Evolutionary conservation across 2,329 filamentous ascomycete genomes (phyloP).

Genomic region (Fusarium sp.): DNA sequence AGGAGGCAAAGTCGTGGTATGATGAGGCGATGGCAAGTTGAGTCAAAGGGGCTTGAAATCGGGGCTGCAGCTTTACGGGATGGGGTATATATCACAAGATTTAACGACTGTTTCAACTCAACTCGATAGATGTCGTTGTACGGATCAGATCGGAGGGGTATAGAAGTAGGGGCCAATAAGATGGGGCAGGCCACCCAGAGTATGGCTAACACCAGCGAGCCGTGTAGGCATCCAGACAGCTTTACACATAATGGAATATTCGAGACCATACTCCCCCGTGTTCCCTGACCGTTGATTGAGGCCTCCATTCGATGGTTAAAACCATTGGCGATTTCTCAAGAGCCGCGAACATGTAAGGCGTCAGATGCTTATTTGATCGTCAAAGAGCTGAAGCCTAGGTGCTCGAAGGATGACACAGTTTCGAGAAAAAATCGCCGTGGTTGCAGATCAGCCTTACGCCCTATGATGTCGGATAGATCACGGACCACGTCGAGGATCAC

Average conservation of each 20-base stretch:
- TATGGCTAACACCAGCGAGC: slow-evolving; percentile 31
- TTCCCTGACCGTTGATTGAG: slow-evolving; percentile 34
- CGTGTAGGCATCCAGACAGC: slow-evolving; percentile 42
- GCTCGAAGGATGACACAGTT: slow-evolving; percentile 35
- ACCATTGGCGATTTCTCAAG: slow-evolving; percentile 19
- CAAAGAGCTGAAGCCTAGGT: slow-evolving; percentile 21
- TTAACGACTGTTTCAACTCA: slow-evolving; percentile 41
- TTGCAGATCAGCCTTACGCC: slow-evolving; percentile 45
- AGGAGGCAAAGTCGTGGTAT: slow-evolving; percentile 41
- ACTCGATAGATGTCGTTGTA: slow-evolving; percentile 36
- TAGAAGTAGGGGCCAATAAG: slow-evolving; percentile 37
- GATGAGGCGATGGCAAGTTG: slow-evolving; percentile 22
- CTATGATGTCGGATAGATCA: slow-evolving; percentile 34
- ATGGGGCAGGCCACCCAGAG: slow-evolving; percentile 28
- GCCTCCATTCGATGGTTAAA: slow-evolving; percentile 38
- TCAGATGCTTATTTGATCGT: slow-evolving; percentile 41
- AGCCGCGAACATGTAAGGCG: slow-evolving; percentile 25
- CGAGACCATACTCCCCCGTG: slow-evolving; percentile 22
- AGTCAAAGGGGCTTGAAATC: slow-evolving; percentile 40
- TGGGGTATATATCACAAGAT: slow-evolving; percentile 45
- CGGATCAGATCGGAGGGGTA: slow-evolving; percentile 23
- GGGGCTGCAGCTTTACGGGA: slow-evolving; percentile 32
- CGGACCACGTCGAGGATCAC: slow-evolving; percentile 33
- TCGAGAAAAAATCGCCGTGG: slow-evolving; percentile 26
- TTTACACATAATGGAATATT: slow-evolving; percentile 46